phyloP scores from a whole-genome alignment of 768 basidiomycete species.

The Leccinum rimulosum region DNA sequence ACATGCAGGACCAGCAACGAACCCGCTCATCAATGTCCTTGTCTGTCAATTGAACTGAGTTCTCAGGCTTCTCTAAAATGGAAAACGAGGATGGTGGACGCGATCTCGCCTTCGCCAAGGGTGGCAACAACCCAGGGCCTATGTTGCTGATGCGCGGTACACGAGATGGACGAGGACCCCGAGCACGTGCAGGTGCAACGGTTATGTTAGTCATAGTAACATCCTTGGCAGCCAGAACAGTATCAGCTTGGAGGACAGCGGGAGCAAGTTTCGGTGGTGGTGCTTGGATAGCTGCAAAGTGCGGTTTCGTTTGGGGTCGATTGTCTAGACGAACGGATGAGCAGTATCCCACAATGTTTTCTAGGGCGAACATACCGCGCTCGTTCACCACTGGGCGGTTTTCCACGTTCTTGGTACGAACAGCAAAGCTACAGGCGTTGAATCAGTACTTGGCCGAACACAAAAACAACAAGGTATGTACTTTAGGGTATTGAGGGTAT shows the following conservation, averaged over 20 bases:
- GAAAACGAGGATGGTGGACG: constrained; percentile 18
- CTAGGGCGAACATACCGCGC: constrained; percentile 48
- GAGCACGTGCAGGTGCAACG: constrained; percentile 15
- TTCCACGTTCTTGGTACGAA: constrained; percentile 82
- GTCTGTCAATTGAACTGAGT: constrained; percentile 44
- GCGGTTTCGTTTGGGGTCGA: constrained; percentile 54
- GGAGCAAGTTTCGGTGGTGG: constrained; percentile 45
- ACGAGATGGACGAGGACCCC: constrained; percentile 31
- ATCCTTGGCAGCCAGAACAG: constrained; percentile 23
- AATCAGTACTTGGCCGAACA: background rate
- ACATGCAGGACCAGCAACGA: constrained; percentile 6
- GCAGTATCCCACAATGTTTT: background rate
- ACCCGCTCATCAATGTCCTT: constrained; percentile 76
- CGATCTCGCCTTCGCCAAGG: constrained; percentile 17
- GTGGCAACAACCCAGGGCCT: constrained; percentile 25
- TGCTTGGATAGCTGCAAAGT: constrained; percentile 62
- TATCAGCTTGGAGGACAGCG: constrained; percentile 43
- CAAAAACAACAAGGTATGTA: constrained; percentile 31
- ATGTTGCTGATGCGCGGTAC: constrained; percentile 32
- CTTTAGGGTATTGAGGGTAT: constrained; percentile 93
- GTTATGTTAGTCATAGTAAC: constrained; percentile 8
- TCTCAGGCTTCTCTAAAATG: constrained; percentile 18
- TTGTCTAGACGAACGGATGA: constrained; percentile 42
- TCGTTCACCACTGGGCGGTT: constrained; percentile 80
- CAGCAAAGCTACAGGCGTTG: constrained; percentile 58